A percentile compares a stretch with the other conserved stretches of the same genome.
Conservation (phyloP, 176 grass and related monocot genomes). For the Bolboschoenus planiculmis region DNA sequence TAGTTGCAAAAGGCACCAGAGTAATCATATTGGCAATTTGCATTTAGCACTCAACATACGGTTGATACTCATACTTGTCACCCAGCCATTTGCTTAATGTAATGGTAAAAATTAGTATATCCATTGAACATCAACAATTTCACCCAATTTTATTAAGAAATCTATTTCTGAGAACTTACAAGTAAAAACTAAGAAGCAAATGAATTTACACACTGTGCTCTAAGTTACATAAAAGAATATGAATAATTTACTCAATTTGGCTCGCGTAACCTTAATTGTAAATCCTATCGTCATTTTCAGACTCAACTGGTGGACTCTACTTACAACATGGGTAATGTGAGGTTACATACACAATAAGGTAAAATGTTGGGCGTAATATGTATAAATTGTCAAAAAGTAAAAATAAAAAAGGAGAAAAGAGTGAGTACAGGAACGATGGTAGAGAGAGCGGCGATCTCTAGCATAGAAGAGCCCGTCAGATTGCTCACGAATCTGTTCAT, state of each 20-base stretch:
- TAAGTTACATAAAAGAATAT: neutral
- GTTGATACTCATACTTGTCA: neutral
- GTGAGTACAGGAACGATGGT: conserved; percentile 54
- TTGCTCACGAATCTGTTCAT: conserved; percentile 67
- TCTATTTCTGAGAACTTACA: too few species aligned
- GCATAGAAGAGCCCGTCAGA: conserved; percentile 52
- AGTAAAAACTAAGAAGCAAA: too few species aligned
- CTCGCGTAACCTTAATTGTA: neutral
- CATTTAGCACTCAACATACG: neutral
- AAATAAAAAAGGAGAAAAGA: neutral
- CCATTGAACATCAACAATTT: neutral
- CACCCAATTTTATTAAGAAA: too few species aligned
- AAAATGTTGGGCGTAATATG: neutral
- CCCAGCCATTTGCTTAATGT: neutral
- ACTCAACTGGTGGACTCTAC: neutral
- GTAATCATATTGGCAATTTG: neutral
- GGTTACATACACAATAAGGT: neutral
- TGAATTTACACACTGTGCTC: neutral
- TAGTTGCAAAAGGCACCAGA: neutral
- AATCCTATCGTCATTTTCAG: neutral
- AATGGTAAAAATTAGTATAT: neutral
- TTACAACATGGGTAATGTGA: neutral
- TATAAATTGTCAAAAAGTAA: neutral
- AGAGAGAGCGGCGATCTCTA: conserved; percentile 69
- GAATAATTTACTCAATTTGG: neutral